These are phyloP conservation scores for Ochetophila trinervis DNA, from an alignment of 306 rosid species.

Conservation along the genomic window DNA sequence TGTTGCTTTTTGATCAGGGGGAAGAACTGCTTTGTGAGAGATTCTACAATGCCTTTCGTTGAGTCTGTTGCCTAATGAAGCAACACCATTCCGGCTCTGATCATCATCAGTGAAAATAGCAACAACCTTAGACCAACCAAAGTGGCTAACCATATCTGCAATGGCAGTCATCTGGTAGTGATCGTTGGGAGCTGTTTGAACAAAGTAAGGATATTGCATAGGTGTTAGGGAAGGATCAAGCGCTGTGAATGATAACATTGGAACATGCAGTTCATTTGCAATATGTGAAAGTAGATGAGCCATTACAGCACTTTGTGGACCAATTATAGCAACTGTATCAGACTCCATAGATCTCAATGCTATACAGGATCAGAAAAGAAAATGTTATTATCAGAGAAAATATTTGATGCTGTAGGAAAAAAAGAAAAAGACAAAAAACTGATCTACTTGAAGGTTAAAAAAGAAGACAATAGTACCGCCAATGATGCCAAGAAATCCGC, in stretches of 20 bases:
- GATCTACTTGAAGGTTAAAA: too few relatives aligned
- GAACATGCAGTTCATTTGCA: constrained; percentile 49
- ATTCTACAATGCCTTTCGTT: constrained; percentile 34
- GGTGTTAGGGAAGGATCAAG: constrained; percentile 44
- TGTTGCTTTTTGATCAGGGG: constrained; percentile 44
- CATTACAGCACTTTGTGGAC: constrained; percentile 48
- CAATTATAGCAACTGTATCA: constrained; percentile 44
- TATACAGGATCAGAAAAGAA: constrained; percentile 22
- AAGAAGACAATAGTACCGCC: constrained; percentile 35
- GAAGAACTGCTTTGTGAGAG: constrained; percentile 42
- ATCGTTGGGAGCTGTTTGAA: constrained; percentile 62
- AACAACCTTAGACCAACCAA: constrained; percentile 36
- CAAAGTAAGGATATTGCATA: constrained; percentile 48
- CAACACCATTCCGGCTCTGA: constrained; percentile 42
- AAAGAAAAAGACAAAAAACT: not conserved
- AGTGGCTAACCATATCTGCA: constrained; percentile 37
- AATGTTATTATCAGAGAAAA: not conserved
- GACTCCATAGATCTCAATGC: constrained; percentile 44
- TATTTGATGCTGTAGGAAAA: not conserved
- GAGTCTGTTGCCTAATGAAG: constrained; percentile 40
- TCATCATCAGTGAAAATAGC: constrained; percentile 51
- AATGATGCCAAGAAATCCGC: constrained; percentile 50
- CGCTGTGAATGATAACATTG: constrained; percentile 45
- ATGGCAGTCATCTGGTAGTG: constrained; percentile 50
- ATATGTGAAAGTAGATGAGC: constrained; percentile 49